Conservation (phyloP, 192 early-diverging fungal species). For the Phlyctochytrium planicorne region DNA sequence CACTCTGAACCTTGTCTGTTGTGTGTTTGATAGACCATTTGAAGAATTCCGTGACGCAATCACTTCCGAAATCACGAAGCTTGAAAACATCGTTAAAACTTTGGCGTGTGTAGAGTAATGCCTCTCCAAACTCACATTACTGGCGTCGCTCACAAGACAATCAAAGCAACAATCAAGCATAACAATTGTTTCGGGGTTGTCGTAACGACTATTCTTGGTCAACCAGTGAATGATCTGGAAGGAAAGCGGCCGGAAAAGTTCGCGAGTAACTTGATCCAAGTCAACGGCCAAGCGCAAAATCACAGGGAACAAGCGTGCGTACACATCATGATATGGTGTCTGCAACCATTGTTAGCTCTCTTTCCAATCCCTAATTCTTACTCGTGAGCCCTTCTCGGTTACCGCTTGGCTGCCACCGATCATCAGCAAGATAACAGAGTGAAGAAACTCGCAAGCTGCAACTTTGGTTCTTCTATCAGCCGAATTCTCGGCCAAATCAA, state of each 20-base stretch:
- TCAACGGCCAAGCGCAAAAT: conserved; percentile 72
- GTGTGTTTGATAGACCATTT: conserved; percentile 75
- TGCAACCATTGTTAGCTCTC: conserved; percentile 10
- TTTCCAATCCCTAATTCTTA: too few relatives aligned
- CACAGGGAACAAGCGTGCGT: conserved; percentile 65
- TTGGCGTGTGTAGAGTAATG: conserved; percentile 33
- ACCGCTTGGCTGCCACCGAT: conserved; percentile 65
- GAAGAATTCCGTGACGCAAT: conserved; percentile 73
- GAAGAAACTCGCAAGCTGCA: conserved; percentile 70
- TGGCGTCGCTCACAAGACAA: conserved; percentile 39
- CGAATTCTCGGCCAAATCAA: conserved; percentile 72
- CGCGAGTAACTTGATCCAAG: conserved; percentile 67
- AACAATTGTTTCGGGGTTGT: conserved; percentile 75
- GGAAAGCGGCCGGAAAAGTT: conserved; percentile 62
- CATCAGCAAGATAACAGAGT: conserved; percentile 72
- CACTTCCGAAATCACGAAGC: conserved; percentile 72
- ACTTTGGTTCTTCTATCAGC: conserved; percentile 74
- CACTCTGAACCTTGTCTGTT: conserved; percentile 29
- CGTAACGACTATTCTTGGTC: conserved; percentile 70
- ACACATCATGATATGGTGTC: conserved; percentile 64
- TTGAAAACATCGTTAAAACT: conserved; percentile 37
- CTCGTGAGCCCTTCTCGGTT: conserved; percentile 42
- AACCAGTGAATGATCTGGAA: conserved; percentile 79
- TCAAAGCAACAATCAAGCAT: conserved; percentile 69
- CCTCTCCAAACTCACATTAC: conserved; percentile 25